Evolutionary conservation across 352 stramenopile species (phyloP).

Genomic region (Phytophthora melonis): DNA sequence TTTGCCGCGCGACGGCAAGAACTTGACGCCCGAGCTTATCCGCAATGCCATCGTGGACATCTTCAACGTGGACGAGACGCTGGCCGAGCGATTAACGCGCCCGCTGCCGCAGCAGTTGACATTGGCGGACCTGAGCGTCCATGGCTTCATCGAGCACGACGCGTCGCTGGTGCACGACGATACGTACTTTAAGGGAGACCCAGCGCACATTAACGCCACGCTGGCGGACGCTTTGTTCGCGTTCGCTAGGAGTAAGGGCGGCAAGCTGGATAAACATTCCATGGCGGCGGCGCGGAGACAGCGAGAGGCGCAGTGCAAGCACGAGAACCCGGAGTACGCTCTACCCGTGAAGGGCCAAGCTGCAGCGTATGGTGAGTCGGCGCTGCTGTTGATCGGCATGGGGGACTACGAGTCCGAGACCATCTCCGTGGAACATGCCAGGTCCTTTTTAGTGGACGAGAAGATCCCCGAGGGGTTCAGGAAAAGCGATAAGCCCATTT

Average conservation of each 20-base stretch:
- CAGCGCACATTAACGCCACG: slow-evolving; percentile 56
- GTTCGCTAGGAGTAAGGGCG: slow-evolving; percentile 33
- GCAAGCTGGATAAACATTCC: slow-evolving; percentile 48
- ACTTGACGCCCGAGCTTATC: slow-evolving; percentile 51
- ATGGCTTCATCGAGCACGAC: slow-evolving; percentile 68
- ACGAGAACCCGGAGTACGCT: slow-evolving; percentile 55
- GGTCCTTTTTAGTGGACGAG: slow-evolving; percentile 65
- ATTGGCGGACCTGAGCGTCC: slow-evolving; percentile 62
- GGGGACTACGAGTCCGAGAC: slow-evolving; percentile 35
- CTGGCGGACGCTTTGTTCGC: slow-evolving; percentile 43
- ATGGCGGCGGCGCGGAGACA: slow-evolving; percentile 50
- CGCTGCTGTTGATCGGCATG: slow-evolving; percentile 36
- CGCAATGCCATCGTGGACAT: slow-evolving; percentile 52
- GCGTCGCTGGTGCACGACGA: slow-evolving; percentile 80
- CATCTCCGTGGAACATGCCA: slow-evolving; percentile 55
- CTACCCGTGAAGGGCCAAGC: slow-evolving; percentile 48
- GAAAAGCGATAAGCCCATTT: slow-evolving; percentile 1
- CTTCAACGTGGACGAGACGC: slow-evolving; percentile 53
- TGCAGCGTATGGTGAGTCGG: slow-evolving; percentile 30
- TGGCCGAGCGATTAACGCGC: slow-evolving; percentile 46
- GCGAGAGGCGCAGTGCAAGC: slow-evolving; percentile 56
- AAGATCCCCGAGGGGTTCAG: slow-evolving; percentile 57
- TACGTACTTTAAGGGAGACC: slow-evolving; percentile 53
- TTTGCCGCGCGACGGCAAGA: slow-evolving; percentile 69
- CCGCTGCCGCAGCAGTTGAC: slow-evolving; percentile 51